Evolutionary conservation across 345 rosid genomes (phyloP).

Genomic region (Lepidium sativum): DNA sequence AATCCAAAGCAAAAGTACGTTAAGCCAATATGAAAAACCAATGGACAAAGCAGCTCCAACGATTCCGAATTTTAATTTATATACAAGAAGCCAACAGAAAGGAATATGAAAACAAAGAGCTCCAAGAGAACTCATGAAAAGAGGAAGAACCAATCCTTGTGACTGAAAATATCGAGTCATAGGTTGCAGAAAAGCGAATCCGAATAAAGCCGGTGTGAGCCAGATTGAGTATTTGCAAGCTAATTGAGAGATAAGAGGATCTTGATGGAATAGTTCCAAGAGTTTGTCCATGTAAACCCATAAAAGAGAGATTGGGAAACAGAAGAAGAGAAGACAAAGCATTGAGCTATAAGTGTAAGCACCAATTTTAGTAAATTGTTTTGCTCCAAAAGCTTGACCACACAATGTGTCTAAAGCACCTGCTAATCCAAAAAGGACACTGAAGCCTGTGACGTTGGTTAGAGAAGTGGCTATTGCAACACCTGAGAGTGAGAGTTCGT

Average conservation of each 20-base stretch:
- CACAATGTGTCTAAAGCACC: constrained; percentile 29
- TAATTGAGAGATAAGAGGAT: constrained; percentile 30
- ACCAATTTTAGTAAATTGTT: constrained; percentile 34
- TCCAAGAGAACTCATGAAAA: constrained; percentile 27
- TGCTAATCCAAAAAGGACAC: constrained; percentile 27
- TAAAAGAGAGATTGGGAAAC: constrained; percentile 31
- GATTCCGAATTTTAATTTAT: constrained; percentile 14
- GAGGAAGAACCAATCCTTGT: constrained; percentile 32
- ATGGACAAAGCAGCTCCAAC: constrained; percentile 36
- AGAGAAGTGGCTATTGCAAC: constrained; percentile 25
- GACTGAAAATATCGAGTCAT: constrained; percentile 35
- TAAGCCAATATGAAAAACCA: constrained; percentile 25
- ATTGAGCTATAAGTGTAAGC: constrained; percentile 33
- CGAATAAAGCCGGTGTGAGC: constrained; percentile 40
- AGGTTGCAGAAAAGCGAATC: constrained; percentile 31
- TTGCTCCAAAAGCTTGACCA: constrained; percentile 59
- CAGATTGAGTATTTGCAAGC: constrained; percentile 36
- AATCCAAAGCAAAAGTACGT: constrained; percentile 25
- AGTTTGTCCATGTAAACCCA: constrained; percentile 41
- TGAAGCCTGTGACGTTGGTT: constrained; percentile 21
- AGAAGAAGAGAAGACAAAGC: constrained; percentile 20
- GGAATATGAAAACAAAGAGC: constrained; percentile 34
- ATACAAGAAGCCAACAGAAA: constrained; percentile 37
- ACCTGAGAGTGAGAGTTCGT: constrained; percentile 11
- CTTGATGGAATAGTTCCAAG: constrained; percentile 28